phyloP scores from a whole-genome alignment of 805 yeast genomes.

The Zygoascus tannicola region DNA sequence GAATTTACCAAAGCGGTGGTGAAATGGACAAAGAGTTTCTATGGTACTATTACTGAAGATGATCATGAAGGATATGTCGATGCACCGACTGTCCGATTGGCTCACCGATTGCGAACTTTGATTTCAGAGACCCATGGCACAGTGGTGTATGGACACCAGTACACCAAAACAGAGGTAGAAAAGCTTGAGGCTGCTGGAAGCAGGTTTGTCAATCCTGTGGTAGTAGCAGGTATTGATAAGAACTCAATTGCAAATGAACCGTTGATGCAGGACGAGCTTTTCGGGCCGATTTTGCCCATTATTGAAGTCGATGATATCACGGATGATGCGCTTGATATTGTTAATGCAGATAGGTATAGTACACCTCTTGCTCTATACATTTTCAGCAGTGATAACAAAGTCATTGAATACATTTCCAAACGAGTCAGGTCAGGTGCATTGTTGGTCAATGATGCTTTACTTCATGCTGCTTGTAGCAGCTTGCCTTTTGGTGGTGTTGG shows the following conservation, averaged over 20 bases:
- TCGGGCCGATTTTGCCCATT: constrained; percentile 81
- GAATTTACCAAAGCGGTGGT: constrained; percentile 39
- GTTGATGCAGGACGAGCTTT: constrained; percentile 66
- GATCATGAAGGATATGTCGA: constrained; percentile 44
- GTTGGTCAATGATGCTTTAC: constrained; percentile 57
- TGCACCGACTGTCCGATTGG: constrained; percentile 47
- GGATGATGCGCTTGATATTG: constrained; percentile 24
- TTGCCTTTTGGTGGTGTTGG: constrained; percentile 95
- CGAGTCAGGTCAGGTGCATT: constrained; percentile 65
- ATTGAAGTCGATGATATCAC: constrained; percentile 37
- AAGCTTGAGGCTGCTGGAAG: constrained; percentile 33
- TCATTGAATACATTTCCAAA: constrained; percentile 40
- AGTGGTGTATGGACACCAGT: neutral
- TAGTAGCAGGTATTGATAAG: constrained; percentile 34
- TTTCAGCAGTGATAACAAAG: constrained; percentile 42
- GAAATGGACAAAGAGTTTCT: constrained; percentile 37
- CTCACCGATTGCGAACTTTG: constrained; percentile 23
- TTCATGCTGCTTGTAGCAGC: constrained; percentile 57
- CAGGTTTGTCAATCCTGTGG: constrained; percentile 57
- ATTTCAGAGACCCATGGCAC: constrained; percentile 40
- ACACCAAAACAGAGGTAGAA: constrained; percentile 21
- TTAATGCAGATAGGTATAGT: constrained; percentile 41
- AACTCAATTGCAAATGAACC: constrained; percentile 58
- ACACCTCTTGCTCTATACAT: constrained; percentile 77
- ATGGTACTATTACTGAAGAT: constrained; percentile 18